phyloP scores from a whole-genome alignment of 352 stramenopile species.

The Globisporangium nunn region DNA sequence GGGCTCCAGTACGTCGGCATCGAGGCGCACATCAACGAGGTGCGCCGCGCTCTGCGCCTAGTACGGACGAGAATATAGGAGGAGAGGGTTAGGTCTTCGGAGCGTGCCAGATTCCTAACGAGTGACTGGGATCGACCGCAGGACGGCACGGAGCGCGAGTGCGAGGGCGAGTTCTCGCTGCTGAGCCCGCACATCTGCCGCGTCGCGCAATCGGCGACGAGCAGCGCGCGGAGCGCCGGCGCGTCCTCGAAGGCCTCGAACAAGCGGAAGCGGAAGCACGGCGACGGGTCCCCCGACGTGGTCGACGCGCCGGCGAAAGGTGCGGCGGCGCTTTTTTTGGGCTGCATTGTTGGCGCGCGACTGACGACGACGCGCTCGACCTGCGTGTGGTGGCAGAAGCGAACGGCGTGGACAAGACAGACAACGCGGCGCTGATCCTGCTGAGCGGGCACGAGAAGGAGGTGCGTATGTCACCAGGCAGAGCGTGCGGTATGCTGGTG shows the following conservation, averaged over 20 bases:
- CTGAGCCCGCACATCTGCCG: conserved; percentile 90
- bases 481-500: background rate
- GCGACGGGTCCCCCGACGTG: conserved; percentile 52
- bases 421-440: conserved; percentile 57
- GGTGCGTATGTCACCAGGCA: conserved; percentile 10
- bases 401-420: conserved; percentile 59
- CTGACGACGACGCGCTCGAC: background rate
- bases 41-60: conserved; percentile 8
- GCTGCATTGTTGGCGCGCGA: conserved; percentile 1
- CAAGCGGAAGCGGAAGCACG: conserved; percentile 77
- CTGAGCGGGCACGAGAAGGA: conserved; percentile 83
- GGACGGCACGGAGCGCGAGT: conserved; percentile 84
- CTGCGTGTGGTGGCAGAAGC: conserved; percentile 25
- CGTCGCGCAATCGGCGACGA: conserved; percentile 71
- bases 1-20: conserved; percentile 94
- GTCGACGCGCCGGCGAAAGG: conserved; percentile 61
- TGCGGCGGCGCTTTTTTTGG: conserved; percentile 7
- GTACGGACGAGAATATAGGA: too few species aligned
- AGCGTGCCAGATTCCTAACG: background rate
- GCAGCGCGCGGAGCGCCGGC: conserved; percentile 39
- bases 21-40: conserved; percentile 87
- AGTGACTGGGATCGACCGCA: conserved; percentile 15
- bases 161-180: conserved; percentile 87
- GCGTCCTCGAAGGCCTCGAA: conserved; percentile 46
- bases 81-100: too few species aligned